Evolutionary conservation across 331 rosid genomes (phyloP).

Genomic region (Cucumis variabilis): DNA sequence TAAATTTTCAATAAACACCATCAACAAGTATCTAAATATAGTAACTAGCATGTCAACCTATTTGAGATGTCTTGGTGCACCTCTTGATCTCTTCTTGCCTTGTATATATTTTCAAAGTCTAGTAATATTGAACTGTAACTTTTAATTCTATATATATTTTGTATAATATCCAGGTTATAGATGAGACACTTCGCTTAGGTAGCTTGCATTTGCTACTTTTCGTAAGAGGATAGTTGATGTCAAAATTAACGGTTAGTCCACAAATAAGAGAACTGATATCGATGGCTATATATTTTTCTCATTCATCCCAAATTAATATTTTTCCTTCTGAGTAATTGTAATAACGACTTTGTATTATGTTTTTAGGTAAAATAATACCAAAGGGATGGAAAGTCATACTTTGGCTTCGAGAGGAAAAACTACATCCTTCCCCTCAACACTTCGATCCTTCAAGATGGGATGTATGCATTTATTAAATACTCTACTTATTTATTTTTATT

Average conservation of each 20-base stretch:
- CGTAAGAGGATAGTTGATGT: constrained; percentile 55
- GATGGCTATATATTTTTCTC: no score
- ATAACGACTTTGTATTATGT: not conserved
- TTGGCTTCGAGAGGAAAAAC: constrained; percentile 61
- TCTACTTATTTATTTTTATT: not conserved
- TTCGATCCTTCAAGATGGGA: constrained; percentile 74
- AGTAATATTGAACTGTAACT: no score
- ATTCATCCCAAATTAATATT: no score
- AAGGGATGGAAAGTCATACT: constrained; percentile 62
- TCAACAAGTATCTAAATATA: no score
- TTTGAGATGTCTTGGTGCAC: no score
- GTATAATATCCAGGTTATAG: constrained; percentile 48
- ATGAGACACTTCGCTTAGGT: constrained; percentile 58
- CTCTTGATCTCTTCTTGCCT: no score
- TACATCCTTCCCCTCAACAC: constrained; percentile 46
- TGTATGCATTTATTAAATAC: constrained; percentile 38
- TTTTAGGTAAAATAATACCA: constrained; percentile 57
- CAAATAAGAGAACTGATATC: no score
- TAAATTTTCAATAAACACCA: no score
- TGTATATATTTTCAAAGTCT: no score
- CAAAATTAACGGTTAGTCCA: constrained; percentile 50
- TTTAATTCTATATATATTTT: no score
- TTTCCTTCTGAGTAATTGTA: not conserved
- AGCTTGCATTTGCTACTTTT: constrained; percentile 41
- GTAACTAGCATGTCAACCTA: no score